These are phyloP conservation scores for Fragaria iinumae DNA, from an alignment of 306 rosid species.

Conservation along the genomic window DNA sequence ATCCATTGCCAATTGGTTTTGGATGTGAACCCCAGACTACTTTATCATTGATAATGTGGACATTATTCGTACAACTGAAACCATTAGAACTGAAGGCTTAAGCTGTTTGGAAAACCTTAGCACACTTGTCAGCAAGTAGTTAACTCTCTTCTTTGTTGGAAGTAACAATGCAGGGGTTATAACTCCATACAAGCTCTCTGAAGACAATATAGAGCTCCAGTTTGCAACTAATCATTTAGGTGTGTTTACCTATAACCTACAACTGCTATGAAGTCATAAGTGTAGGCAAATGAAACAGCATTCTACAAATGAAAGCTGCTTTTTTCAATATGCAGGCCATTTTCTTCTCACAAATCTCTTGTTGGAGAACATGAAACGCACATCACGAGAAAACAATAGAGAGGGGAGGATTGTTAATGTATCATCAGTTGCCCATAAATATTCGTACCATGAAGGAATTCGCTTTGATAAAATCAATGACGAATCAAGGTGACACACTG, in stretches of 20 bases:
- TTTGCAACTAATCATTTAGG: slow-evolving; percentile 86
- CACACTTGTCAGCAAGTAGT: background rate
- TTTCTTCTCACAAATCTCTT: slow-evolving; percentile 79
- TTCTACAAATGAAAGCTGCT: background rate
- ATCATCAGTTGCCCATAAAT: slow-evolving; percentile 56
- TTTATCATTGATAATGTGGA: too few species aligned
- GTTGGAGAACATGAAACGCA: slow-evolving; percentile 74
- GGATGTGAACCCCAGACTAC: too few species aligned
- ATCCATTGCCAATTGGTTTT: too few species aligned
- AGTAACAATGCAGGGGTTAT: slow-evolving; percentile 85
- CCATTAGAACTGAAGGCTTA: too few species aligned
- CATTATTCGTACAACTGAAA: too few species aligned
- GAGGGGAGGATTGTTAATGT: slow-evolving; percentile 76
- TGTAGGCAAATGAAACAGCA: background rate
- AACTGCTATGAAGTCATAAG: background rate
- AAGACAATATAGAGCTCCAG: slow-evolving; percentile 70
- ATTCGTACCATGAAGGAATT: slow-evolving; percentile 61
- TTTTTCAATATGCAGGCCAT: slow-evolving; percentile 50
- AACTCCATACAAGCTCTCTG: slow-evolving; percentile 56
- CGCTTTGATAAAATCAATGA: slow-evolving; percentile 58
- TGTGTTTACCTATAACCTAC: slow-evolving; percentile 7
- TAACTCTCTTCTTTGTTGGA: slow-evolving; percentile 9
- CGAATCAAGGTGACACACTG: slow-evolving; percentile 45
- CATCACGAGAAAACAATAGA: slow-evolving; percentile 43
- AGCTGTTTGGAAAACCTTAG: too few species aligned